These are phyloP conservation scores for Eremochloa ophiuroides DNA, from an alignment of 176 grass and related monocot species.

Conservation along the genomic window DNA sequence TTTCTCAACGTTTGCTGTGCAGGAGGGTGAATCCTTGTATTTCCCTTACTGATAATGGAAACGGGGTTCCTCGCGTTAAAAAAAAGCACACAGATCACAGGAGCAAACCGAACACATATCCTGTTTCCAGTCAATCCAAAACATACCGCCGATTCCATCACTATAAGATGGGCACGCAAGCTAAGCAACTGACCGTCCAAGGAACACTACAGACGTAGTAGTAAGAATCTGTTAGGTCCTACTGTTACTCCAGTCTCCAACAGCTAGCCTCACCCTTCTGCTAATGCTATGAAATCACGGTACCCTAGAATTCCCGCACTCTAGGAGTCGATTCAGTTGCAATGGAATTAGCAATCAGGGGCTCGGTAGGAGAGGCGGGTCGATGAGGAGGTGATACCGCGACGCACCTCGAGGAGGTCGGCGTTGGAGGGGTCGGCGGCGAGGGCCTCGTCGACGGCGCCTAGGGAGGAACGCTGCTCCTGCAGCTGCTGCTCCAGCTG, in stretches of 20 bases:
- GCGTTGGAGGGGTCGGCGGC: conserved; percentile 62
- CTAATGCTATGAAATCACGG: background rate
- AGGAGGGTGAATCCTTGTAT: too few relatives aligned
- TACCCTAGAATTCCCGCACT: background rate
- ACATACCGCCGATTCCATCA: background rate
- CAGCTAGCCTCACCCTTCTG: background rate
- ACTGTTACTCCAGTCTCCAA: background rate
- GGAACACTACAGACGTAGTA: background rate
- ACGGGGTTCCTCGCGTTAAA: too few relatives aligned
- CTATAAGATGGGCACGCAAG: background rate
- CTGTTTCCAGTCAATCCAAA: background rate
- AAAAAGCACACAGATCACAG: background rate
- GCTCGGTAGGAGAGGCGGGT: too few relatives aligned
- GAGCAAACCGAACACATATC: background rate
- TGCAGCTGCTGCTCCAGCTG: conserved; percentile 82
- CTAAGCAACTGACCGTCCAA: background rate
- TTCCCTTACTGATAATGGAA: too few relatives aligned
- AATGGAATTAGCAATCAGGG: background rate
- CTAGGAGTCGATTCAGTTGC: background rate
- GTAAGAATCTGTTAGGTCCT: background rate
- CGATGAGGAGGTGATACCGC: background rate
- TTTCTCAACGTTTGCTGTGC: too few relatives aligned
- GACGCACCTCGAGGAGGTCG: conserved; percentile 63
- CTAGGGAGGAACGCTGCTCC: conserved; percentile 84
- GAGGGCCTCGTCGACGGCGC: conserved; percentile 82